phyloP scores from a whole-genome alignment of 2,329 filamentous ascomycete species.

The Arthrobotrys conoides region DNA sequence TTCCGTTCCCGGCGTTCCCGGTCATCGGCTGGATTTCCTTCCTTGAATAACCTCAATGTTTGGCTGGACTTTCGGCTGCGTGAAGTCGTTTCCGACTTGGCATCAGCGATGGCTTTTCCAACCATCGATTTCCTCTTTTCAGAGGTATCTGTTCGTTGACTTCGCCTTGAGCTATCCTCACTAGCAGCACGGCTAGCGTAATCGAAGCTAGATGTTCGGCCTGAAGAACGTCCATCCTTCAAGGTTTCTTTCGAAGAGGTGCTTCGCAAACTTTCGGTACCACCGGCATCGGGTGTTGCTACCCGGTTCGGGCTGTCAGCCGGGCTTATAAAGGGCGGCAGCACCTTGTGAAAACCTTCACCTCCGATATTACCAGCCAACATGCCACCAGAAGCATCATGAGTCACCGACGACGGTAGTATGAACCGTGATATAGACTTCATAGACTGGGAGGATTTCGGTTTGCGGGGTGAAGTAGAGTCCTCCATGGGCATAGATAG shows the following conservation, averaged over 20 bases:
- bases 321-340: slow-evolving; percentile 54
- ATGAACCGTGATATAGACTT: slow-evolving; percentile 59
- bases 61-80: slow-evolving; percentile 79
- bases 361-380: slow-evolving; percentile 36
- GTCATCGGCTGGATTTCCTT: slow-evolving; percentile 68
- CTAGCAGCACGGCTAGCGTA: slow-evolving; percentile 46
- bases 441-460: slow-evolving; percentile 43
- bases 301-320: slow-evolving; percentile 44
- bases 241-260: slow-evolving; percentile 55
- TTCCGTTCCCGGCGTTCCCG: slow-evolving; percentile 63
- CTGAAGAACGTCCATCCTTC: slow-evolving; percentile 50
- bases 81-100: slow-evolving; percentile 65
- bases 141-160: slow-evolving; percentile 41
- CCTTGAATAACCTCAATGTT: slow-evolving; percentile 77
- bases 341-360: slow-evolving; percentile 33
- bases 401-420: slow-evolving; percentile 47
- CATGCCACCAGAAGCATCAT: slow-evolving; percentile 27
- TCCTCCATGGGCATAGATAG: slow-evolving; percentile 48
- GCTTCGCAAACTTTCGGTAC: slow-evolving; percentile 36
- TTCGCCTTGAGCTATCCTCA: slow-evolving; percentile 38
- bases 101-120: slow-evolving; percentile 58
- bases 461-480: slow-evolving; percentile 34
- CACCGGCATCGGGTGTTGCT: slow-evolving; percentile 38
- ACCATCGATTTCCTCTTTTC: slow-evolving; percentile 58
- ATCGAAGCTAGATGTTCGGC: slow-evolving; percentile 39